These are phyloP conservation scores for Jamesozyma rosinii DNA, from an alignment of 805 yeast genomes.

Conservation along the genomic window DNA sequence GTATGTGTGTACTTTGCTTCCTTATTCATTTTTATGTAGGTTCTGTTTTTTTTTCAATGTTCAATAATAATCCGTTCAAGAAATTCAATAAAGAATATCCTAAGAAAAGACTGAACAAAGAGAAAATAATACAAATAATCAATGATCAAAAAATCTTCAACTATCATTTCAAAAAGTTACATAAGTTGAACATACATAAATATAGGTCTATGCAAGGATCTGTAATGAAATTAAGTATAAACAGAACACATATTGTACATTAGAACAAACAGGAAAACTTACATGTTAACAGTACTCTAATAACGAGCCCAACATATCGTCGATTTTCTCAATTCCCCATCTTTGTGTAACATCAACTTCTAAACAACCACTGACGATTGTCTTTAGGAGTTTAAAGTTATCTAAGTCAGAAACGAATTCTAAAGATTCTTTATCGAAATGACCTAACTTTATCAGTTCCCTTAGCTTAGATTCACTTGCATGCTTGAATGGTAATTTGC, in stretches of 20 bases:
- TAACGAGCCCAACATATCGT: neutral
- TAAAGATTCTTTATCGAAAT: slow-evolving; percentile 43
- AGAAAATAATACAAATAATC: too few relatives aligned
- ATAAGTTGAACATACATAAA: neutral
- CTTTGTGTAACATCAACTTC: slow-evolving; percentile 42
- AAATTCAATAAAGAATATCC: too few relatives aligned
- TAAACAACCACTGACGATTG: slow-evolving; percentile 46
- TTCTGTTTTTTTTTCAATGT: neutral
- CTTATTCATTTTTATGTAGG: neutral
- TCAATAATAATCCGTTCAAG: neutral
- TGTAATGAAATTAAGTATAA: too few relatives aligned
- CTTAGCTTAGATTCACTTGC: slow-evolving; percentile 73
- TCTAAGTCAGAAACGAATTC: slow-evolving; percentile 30
- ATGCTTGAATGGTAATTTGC: slow-evolving; percentile 75
- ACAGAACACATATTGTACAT: too few relatives aligned
- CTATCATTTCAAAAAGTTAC: neutral
- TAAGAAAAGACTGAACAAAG: too few relatives aligned
- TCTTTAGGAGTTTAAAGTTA: slow-evolving; percentile 13
- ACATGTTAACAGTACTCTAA: neutral
- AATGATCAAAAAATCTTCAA: neutral
- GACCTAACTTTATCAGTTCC: slow-evolving; percentile 60
- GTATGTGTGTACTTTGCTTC: neutral
- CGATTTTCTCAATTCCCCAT: slow-evolving; percentile 39
- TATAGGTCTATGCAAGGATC: too few relatives aligned
- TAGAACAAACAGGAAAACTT: neutral